A percentile compares a stretch with the other conserved stretches of the same genome.
Evolutionary conservation across 1,139 yeast species (phyloP).

Genomic region (Geotrichum carabidarum): DNA sequence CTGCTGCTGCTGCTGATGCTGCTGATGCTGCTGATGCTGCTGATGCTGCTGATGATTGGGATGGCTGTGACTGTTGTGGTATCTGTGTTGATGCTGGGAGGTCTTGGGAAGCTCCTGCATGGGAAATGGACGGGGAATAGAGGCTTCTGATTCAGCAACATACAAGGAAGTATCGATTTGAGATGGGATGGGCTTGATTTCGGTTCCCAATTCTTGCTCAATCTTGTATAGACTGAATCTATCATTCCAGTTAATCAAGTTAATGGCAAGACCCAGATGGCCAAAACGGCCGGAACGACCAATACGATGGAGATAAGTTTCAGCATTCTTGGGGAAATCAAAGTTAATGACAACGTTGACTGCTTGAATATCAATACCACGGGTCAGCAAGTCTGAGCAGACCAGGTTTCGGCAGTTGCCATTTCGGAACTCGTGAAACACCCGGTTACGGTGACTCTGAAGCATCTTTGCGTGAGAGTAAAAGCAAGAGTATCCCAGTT

Average conservation of each 20-base stretch:
- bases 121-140: conserved; percentile 84
- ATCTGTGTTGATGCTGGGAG: conserved; percentile 10
- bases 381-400: conserved; percentile 90
- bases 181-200: conserved; percentile 92
- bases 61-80: conserved; percentile 22
- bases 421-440: conserved; percentile 96
- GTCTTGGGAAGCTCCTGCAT: conserved; percentile 55
- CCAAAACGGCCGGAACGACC: conserved; percentile 99
- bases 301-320: conserved; percentile 93
- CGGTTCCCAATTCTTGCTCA: conserved; percentile 96
- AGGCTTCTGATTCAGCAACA: conserved; percentile 72
- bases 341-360: conserved; percentile 96
- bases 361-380: conserved; percentile 99
- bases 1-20: conserved; percentile 22
- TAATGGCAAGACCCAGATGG: conserved; percentile 94
- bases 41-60: conserved; percentile 24
- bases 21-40: conserved; percentile 19
- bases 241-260: conserved; percentile 94
- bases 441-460: conserved; percentile 94
- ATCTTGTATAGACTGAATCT: conserved; percentile 88
- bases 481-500: conserved; percentile 91
- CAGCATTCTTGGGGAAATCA: conserved; percentile 97
- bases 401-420: conserved; percentile 96
- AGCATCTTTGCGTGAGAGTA: conserved; percentile 98
- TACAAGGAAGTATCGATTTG: conserved; percentile 81